Evolutionary conservation across 805 yeast genomes (phyloP), one percentile per base, ranked within the genome.

Genomic region (Starmerella sirachaensis): DNA sequence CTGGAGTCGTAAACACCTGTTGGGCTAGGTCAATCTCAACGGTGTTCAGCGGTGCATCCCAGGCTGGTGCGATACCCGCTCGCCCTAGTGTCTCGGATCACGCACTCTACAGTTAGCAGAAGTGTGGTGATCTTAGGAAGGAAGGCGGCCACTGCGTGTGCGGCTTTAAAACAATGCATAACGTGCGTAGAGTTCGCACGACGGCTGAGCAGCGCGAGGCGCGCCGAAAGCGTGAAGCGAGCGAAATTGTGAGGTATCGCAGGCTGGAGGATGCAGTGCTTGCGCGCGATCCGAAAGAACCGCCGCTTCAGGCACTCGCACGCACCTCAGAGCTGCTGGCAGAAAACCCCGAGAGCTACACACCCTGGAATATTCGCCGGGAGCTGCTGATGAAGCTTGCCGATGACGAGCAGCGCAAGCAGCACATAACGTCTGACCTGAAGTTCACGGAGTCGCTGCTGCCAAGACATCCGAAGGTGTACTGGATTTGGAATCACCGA

Each of bases 401-500:
- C 18, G 50, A 52, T 9, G 52, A 54, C n/a, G 26, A 25, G 10
- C 8, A 11, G 8, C 18, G 20, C 11, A 23, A 10, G 9, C 50
- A 55, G 14, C 52, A 45, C 29, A 61, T 78, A 29, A 63, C 64
- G 1, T 56, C 61, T 3, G 98, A 88, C 47, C 62, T 91, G 31
- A 46, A 58, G 18, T 74, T 82, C 52, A 66, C 76, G 1, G 64
- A 77, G 61, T 58, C 55, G 0, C 70, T 74, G 46, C 59, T 91
- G 49, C 70, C 70, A 38, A 59, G 65, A 39, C 76, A 60, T 47
- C 97, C 98, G 1, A 91, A 91, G 56, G 83, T 86, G 28, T 91
- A 91, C 54, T 91, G 97, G 95, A 76, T 91, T 10, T 91, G 97
- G 96, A 80, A 77, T 49, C 96, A 91, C 55, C 65, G 98, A 25